These are phyloP conservation scores for Debaryomyces prosopidis DNA, from an alignment of 805 yeast genomes.

Conservation along the genomic window DNA sequence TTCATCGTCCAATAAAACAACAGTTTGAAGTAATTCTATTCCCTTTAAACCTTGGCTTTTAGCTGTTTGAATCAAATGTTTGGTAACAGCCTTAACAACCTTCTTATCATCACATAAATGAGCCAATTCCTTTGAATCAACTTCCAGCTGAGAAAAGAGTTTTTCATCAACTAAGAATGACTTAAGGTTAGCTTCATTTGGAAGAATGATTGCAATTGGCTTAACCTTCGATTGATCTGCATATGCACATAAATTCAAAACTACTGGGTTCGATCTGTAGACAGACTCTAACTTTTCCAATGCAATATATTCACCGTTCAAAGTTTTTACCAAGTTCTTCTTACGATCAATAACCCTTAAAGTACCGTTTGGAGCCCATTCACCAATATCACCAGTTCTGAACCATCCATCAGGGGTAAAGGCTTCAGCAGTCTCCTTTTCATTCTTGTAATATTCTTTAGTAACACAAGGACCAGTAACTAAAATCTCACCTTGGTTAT, in stretches of 20 bases:
- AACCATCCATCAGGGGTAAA: slow-evolving; percentile 89
- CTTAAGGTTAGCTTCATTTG: slow-evolving; percentile 67
- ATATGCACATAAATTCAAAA: slow-evolving; percentile 84
- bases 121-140: slow-evolving; percentile 43
- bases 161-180: slow-evolving; percentile 53
- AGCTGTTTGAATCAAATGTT: slow-evolving; percentile 71
- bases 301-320: slow-evolving; percentile 97
- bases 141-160: slow-evolving; percentile 47
- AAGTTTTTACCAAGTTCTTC: slow-evolving; percentile 94
- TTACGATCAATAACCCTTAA: slow-evolving; percentile 87
- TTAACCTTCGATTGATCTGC: slow-evolving; percentile 87
- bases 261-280: slow-evolving; percentile 79
- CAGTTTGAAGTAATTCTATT: slow-evolving; percentile 80
- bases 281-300: slow-evolving; percentile 90
- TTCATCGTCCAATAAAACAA: slow-evolving; percentile 80
- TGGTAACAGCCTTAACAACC: slow-evolving; percentile 53
- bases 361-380: slow-evolving; percentile 82
- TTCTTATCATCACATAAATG: slow-evolving; percentile 58
- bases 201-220: slow-evolving; percentile 89
- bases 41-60: slow-evolving; percentile 78
- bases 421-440: slow-evolving; percentile 74
- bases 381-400: slow-evolving; percentile 94
- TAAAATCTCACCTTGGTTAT: slow-evolving; percentile 91
- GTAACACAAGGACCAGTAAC: slow-evolving; percentile 74
- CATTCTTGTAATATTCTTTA: slow-evolving; percentile 79